Evolutionary conservation across 2,329 filamentous ascomycete genomes (phyloP).

Genomic region (Pyrenophora teres): DNA sequence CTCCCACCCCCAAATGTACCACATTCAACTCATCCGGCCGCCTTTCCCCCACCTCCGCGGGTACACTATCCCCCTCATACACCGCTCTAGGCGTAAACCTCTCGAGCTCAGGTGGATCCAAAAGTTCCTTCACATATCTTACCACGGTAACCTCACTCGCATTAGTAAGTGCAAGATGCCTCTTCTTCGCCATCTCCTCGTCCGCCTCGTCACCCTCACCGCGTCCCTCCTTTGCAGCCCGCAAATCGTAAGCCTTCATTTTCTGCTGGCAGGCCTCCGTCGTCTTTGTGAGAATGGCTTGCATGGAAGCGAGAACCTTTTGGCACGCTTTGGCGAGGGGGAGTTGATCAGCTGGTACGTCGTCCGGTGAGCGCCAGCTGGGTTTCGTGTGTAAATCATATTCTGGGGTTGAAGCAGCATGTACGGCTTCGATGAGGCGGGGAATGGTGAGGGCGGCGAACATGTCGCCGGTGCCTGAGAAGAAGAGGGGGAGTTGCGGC

Average conservation of each 20-base stretch:
- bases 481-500: conserved; percentile 88
- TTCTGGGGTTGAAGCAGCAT: conserved; percentile 44
- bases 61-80: conserved; percentile 18
- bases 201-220: conserved; percentile 51
- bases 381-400: conserved; percentile 56
- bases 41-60: conserved; percentile 17
- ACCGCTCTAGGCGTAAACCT: conserved; percentile 61
- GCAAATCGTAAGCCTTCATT: conserved; percentile 56
- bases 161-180: conserved; percentile 73
- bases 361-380: conserved; percentile 79
- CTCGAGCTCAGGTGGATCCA: conserved; percentile 68
- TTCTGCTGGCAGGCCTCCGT: conserved; percentile 68
- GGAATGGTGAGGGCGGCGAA: conserved; percentile 91
- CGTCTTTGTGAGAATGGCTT: conserved; percentile 74
- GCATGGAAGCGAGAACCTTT: conserved; percentile 91
- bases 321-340: conserved; percentile 83
- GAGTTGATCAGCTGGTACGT: conserved; percentile 69
- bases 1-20: conserved; percentile 28
- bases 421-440: conserved; percentile 81
- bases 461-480: conserved; percentile 97
- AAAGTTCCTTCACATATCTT: conserved; percentile 71
- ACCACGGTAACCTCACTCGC: conserved; percentile 88
- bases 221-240: conserved; percentile 53
- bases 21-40: conserved; percentile 30
- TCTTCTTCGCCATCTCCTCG: conserved; percentile 58